A percentile compares a stretch with the other conserved stretches of the same genome.
These are phyloP conservation scores for Papiliotrema terrestris DNA, from an alignment of 1,284 basidiomycete genomes.

Conservation along the genomic window DNA sequence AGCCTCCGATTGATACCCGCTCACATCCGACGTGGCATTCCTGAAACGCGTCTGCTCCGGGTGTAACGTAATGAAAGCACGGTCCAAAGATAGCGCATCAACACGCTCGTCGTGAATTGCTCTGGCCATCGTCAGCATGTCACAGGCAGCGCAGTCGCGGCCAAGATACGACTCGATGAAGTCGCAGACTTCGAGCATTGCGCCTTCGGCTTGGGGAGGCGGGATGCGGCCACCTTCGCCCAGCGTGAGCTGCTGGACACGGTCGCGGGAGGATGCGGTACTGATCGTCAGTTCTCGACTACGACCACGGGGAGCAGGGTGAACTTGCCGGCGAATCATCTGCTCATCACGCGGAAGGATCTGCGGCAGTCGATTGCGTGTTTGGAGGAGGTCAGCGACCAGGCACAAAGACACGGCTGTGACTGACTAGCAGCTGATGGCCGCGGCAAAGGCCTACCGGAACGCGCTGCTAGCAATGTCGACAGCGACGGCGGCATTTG, in stretches of 20 bases:
- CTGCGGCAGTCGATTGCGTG: conserved; percentile 44
- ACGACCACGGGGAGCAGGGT: conserved; percentile 46
- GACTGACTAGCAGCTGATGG: conserved; percentile 23
- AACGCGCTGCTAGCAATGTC: conserved; percentile 78
- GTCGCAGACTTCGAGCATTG: conserved; percentile 16
- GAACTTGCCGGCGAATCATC: conserved; percentile 39
- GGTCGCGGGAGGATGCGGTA: too few relatives aligned
- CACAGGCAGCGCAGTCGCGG: conserved; percentile 1
- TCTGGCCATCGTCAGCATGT: not conserved
- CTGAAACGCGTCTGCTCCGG: not conserved
- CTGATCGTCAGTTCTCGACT: conserved; percentile 37
- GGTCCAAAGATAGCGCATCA: not conserved
- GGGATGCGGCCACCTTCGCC: conserved; percentile 28
- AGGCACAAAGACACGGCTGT: too few relatives aligned
- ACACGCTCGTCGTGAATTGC: too few relatives aligned
- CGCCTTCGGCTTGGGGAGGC: conserved; percentile 21
- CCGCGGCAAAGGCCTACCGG: conserved; percentile 75
- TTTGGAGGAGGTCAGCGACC: conserved; percentile 41
- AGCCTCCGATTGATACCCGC: not conserved
- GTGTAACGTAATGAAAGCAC: not conserved
- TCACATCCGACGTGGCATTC: not conserved
- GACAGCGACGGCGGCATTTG: conserved; percentile 78
- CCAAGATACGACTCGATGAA: conserved; percentile 30
- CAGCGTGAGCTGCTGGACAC: conserved; percentile 20
- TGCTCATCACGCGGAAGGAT: conserved; percentile 46